phyloP scores from a whole-genome alignment of 108 stramenopile species.

The Epithemia pelagica region DNA sequence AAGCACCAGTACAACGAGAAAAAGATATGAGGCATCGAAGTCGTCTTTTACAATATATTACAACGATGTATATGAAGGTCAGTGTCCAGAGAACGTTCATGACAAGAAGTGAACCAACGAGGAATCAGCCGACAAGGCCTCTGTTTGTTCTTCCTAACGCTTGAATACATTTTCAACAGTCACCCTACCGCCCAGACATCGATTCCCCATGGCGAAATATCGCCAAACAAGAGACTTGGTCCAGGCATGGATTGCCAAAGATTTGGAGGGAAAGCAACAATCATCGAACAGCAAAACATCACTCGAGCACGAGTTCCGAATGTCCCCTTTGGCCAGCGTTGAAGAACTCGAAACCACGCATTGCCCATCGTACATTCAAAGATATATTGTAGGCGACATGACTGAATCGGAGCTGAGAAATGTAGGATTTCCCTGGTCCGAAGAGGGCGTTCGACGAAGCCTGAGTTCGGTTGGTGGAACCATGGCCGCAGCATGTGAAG shows the following conservation, averaged over 20 bases:
- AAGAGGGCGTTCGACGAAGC: conserved; percentile 64
- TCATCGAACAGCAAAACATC: conserved; percentile 15
- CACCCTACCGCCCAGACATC: conserved; percentile 72
- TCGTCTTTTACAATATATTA: conserved; percentile 73
- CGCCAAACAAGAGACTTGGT: conserved; percentile 58
- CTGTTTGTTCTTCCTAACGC: too few species aligned
- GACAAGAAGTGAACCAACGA: too few species aligned
- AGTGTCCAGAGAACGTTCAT: too few species aligned
- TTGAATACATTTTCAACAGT: too few species aligned
- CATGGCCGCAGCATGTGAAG: conserved; percentile 63
- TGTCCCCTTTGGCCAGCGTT: conserved; percentile 74
- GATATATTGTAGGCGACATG: conserved; percentile 67
- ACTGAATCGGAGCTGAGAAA: conserved; percentile 78
- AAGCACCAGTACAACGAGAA: too few species aligned
- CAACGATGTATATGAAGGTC: conserved; percentile 84
- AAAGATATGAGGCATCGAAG: too few species aligned
- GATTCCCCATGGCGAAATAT: conserved; percentile 95
- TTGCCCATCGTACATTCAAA: conserved; percentile 57
- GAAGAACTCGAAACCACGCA: conserved; percentile 82
- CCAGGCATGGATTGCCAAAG: conserved; percentile 30
- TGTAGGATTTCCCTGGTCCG: conserved; percentile 91
- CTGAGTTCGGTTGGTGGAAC: conserved; percentile 87
- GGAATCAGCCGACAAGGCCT: too few species aligned
- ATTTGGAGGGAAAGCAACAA: neutral
- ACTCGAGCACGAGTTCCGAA: conserved; percentile 49